Percentiles rank a stretch among this genome's conserved stretches.
Conservation (phyloP, 129 eudicot species). For the Chrysanthemum seticuspe region DNA sequence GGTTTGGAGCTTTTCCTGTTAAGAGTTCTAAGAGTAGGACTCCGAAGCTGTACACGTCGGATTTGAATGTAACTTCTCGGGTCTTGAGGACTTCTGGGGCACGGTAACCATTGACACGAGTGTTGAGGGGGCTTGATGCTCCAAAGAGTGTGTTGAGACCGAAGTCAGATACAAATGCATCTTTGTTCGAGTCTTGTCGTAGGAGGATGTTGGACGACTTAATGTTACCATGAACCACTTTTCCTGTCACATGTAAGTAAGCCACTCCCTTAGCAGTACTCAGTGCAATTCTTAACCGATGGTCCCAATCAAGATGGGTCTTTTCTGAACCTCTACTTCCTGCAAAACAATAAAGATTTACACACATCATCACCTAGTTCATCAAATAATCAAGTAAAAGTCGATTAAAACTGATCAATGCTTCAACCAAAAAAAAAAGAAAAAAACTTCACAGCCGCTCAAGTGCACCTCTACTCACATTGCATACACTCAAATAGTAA, state of each 20-base stretch:
- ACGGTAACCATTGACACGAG: conserved; percentile 74
- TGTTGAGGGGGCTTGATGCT: conserved; percentile 44
- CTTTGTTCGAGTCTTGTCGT: conserved; percentile 44
- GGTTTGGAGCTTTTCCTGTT: conserved; percentile 91
- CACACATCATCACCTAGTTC: not conserved
- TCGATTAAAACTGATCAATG: not conserved
- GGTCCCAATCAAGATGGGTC: conserved; percentile 86
- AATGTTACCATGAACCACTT: conserved; percentile 91
- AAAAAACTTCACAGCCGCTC: no score
- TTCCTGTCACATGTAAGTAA: conserved; percentile 64
- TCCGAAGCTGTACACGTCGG: conserved; percentile 92
- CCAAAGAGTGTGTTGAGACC: conserved; percentile 71
- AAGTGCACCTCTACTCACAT: no score
- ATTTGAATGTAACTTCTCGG: conserved; percentile 64
- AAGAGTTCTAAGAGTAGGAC: conserved; percentile 72
- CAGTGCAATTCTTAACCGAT: conserved; percentile 64
- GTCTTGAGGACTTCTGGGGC: conserved; percentile 83
- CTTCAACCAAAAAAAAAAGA: no score
- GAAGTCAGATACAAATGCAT: conserved; percentile 63
- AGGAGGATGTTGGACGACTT: conserved; percentile 89
- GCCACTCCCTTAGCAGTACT: conserved; percentile 73
- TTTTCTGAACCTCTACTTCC: conserved; percentile 93
- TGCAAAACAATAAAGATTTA: conserved; percentile 22
- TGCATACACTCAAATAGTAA: not conserved
- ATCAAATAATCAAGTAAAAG: not conserved